Base-by-base conservation (phyloP, 2,329 filamentous ascomycete genomes). In the Thyridium curvatum region DNA sequence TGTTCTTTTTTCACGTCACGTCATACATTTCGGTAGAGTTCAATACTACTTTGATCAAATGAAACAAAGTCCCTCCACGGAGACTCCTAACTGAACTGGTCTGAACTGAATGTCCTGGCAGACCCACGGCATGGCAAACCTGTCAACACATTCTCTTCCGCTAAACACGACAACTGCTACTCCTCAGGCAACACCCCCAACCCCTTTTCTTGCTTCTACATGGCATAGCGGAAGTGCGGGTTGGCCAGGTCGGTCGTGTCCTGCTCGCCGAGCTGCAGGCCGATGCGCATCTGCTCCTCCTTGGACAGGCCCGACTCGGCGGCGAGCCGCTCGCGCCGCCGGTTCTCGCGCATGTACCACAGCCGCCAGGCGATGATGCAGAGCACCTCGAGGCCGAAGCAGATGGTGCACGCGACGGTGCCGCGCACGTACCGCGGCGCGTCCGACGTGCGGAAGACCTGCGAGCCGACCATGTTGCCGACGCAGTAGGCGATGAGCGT, bases 401-500 rank as follows among this genome's bases (percentile, higher is more conserved):
- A 64, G 3, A 62, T 43, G 2, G 61, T 58, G 28, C 65, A 66
- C 3, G 51, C 59, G 12, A 51, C 51, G 0, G 64, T 69, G 4
- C 66, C 66, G 1, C 63, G 60, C 4, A 68, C 54, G 42, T 71
- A 70, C 29, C 62, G 58, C 1, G 66, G 67, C 46, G 57, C 64
- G 43, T 70, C 67, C 16, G 52, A 53, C 4, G 55, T 47, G 35
- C 60, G 57, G 53, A 70, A 71, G 37, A 71, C 68, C 47, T 70
- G 65, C 8, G 61, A 62, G 4, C 67, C 66, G 3, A 58, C 57
- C 60, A 69, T 69, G 46, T 70, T 71, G 3, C 67, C 68, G 3
- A 66, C 62, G 38, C 66, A 70, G 46, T 70, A 71, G 1, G 56
- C 65, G 7, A 67, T 55, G 38, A 71, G 68, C 1, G 66, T 65